These are phyloP conservation scores for Colletotrichum caudatum DNA, from an alignment of 2,329 filamentous ascomycete species.

Conservation along the genomic window DNA sequence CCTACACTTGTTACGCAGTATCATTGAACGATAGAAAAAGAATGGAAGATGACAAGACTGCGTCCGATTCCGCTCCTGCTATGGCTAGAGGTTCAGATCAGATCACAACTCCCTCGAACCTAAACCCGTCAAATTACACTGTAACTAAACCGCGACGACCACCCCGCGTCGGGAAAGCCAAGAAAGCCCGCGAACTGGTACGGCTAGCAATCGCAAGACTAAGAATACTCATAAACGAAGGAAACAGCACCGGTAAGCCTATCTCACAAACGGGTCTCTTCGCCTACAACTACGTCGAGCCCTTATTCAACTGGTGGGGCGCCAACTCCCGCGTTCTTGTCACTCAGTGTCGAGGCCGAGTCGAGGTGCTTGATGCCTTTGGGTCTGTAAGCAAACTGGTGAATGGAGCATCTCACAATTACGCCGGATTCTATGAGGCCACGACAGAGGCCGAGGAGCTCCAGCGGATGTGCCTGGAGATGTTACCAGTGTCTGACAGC, in stretches of 20 bases:
- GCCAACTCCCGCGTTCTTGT: constrained; percentile 39
- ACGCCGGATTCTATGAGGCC: constrained; percentile 39
- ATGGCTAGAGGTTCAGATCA: background rate
- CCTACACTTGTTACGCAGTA: background rate
- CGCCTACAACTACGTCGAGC: constrained; percentile 41
- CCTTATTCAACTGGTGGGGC: constrained; percentile 41
- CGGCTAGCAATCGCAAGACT: constrained; percentile 1
- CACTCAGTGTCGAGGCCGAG: constrained; percentile 18
- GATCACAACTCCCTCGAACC: background rate
- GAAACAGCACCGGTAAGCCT: background rate
- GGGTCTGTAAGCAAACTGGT: constrained; percentile 9
- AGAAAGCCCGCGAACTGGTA: constrained; percentile 22
- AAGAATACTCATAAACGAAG: constrained; percentile 16
- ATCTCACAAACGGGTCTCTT: constrained; percentile 12
- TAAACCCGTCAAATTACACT: background rate
- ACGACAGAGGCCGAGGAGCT: constrained; percentile 23
- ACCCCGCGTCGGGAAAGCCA: constrained; percentile 5
- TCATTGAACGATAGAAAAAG: background rate
- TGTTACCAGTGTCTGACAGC: constrained; percentile 37
- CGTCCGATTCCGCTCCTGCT: background rate
- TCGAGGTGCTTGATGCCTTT: constrained; percentile 24
- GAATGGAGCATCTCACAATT: constrained; percentile 41
- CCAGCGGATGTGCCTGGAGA: constrained; percentile 37
- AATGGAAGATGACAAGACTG: constrained; percentile 16
- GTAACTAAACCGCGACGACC: constrained; percentile 7